Conservation (phyloP, 306 rosid species). For the Acacia melanoxylon region DNA sequence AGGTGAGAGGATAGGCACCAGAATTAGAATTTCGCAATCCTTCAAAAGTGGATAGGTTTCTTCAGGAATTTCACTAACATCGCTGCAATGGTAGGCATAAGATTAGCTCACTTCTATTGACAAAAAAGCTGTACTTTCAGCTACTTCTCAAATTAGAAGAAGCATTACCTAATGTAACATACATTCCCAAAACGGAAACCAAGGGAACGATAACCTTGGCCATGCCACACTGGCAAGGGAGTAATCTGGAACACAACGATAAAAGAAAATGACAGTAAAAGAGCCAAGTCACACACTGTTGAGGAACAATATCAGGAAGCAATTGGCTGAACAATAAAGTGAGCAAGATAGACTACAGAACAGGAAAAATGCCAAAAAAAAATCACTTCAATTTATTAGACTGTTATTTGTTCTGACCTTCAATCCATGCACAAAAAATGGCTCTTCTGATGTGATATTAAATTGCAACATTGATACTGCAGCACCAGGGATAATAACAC, state of each 20-base stretch:
- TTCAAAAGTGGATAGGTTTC: constrained; percentile 89
- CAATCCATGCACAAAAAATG: constrained; percentile 69
- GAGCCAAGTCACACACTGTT: constrained; percentile 24
- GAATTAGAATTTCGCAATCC: constrained; percentile 73
- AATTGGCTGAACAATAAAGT: constrained; percentile 17
- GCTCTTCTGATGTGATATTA: constrained; percentile 65
- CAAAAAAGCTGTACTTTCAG: constrained; percentile 19
- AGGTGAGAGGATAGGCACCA: constrained; percentile 49
- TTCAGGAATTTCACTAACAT: constrained; percentile 88
- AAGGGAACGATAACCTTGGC: constrained; percentile 77
- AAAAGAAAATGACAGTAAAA: not conserved
- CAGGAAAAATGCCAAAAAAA: constrained; percentile 3
- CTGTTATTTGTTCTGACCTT: constrained; percentile 50
- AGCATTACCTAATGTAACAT: constrained; percentile 88
- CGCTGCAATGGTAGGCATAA: constrained; percentile 51
- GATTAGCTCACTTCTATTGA: constrained; percentile 32
- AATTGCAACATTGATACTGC: constrained; percentile 93
- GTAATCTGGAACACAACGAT: constrained; percentile 58
- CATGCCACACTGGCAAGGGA: constrained; percentile 98
- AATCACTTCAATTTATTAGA: constrained; percentile 15
- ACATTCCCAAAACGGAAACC: constrained; percentile 90
- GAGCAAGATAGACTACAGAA: constrained; percentile 5
- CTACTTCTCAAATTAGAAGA: constrained; percentile 23
- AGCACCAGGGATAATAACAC: constrained; percentile 76
- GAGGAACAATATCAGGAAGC: constrained; percentile 24